Percentiles rank a stretch among this genome's conserved stretches.
phyloP scores from a whole-genome alignment of 441 rosid genomes.

The Gossypium lobatum region DNA sequence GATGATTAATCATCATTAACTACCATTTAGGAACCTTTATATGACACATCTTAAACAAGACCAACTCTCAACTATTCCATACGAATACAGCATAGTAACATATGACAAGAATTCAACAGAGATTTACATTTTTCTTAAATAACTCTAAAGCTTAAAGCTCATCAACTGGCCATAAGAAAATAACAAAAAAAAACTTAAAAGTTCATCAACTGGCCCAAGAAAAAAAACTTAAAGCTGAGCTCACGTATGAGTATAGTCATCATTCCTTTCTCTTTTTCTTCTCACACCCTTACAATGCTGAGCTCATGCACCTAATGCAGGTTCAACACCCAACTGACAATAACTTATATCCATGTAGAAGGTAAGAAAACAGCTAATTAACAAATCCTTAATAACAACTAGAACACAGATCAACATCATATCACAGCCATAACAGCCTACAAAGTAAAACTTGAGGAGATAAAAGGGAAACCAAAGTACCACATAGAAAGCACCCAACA shows the following conservation, averaged over 20 bases:
- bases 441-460: background rate
- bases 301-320: background rate
- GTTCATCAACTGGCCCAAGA: too few relatives aligned
- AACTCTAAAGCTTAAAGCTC: background rate
- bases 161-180: background rate
- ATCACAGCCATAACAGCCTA: background rate
- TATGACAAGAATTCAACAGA: background rate
- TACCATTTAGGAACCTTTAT: background rate
- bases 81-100: background rate
- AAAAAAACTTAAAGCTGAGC: too few relatives aligned
- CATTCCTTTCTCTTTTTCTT: background rate
- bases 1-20: background rate
- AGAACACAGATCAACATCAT: constrained; percentile 3
- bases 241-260: background rate
- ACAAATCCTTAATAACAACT: background rate
- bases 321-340: background rate
- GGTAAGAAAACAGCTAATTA: background rate
- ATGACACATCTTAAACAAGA: background rate
- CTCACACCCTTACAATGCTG: background rate
- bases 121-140: background rate
- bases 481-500: constrained; percentile 98
- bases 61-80: background rate
- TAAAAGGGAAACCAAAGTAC: constrained; percentile 33
- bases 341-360: background rate
- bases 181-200: too few relatives aligned